These are phyloP conservation scores for Pseudogymnoascus verrucosus DNA, from an alignment of 2,329 filamentous ascomycete genomes.

Conservation along the genomic window DNA sequence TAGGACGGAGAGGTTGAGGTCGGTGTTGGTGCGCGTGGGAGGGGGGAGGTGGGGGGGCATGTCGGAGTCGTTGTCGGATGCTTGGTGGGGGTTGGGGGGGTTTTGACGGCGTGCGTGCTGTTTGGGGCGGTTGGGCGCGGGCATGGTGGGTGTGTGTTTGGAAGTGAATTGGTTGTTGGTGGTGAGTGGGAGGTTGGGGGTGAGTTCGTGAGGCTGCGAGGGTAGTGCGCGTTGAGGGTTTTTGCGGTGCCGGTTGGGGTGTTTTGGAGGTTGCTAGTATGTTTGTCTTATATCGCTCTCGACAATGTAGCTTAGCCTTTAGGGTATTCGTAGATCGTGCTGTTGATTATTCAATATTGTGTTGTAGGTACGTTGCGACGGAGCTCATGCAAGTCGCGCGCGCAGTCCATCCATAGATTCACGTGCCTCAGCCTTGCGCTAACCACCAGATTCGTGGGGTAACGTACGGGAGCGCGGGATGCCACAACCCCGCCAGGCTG, in stretches of 20 bases:
- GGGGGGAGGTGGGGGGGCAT: conserved; percentile 30
- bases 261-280: neutral
- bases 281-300: neutral
- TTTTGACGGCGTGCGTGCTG: conserved; percentile 30
- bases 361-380: neutral
- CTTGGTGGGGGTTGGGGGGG: conserved; percentile 28
- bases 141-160: neutral
- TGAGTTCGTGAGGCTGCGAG: neutral
- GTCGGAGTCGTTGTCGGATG: conserved; percentile 47
- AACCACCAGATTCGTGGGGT: neutral
- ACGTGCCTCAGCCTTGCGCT: conserved; percentile 3
- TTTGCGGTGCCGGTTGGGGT: neutral
- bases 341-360: neutral
- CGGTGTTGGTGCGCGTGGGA: conserved; percentile 61
- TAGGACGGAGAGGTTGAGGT: conserved; percentile 81
- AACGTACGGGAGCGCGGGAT: neutral
- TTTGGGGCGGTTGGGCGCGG: neutral
- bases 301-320: neutral
- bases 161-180: neutral
- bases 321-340: neutral
- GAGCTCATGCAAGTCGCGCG: neutral
- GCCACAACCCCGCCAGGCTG: neutral
- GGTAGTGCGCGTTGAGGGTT: neutral
- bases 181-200: neutral
- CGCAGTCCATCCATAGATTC: neutral